These are phyloP conservation scores for Sparassis latifolia DNA, from an alignment of 1,284 basidiomycete genomes.

Conservation along the genomic window DNA sequence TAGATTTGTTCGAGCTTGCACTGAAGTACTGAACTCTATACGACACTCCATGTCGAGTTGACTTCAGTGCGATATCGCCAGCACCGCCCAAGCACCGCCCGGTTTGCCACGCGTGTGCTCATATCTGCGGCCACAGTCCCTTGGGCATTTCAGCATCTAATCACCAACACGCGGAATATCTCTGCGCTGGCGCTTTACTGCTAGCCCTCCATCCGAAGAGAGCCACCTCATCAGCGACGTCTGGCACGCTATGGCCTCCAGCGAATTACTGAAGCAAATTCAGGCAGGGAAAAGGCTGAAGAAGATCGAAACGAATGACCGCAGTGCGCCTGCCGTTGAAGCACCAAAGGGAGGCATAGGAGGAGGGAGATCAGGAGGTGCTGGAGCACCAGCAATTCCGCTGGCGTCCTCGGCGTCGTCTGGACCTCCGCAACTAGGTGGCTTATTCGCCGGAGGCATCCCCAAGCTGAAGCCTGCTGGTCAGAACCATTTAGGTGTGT, in stretches of 20 bases:
- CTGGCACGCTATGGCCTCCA: constrained; percentile 48
- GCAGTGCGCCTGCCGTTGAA: constrained; percentile 67
- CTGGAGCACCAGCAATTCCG: constrained; percentile 33
- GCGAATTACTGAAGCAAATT: constrained; percentile 67
- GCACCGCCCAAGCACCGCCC: too few relatives aligned
- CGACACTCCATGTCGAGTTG: too few relatives aligned
- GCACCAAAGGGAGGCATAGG: constrained; percentile 39
- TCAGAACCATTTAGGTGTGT: constrained; percentile 48
- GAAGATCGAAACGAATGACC: constrained; percentile 79
- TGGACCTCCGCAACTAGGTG: constrained; percentile 76
- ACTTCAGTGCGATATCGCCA: too few relatives aligned
- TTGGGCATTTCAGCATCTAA: too few relatives aligned
- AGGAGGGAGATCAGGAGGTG: constrained; percentile 34
- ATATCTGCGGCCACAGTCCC: too few relatives aligned
- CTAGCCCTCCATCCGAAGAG: too few relatives aligned
- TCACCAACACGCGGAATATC: too few relatives aligned
- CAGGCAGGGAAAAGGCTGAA: constrained; percentile 76
- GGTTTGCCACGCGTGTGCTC: too few relatives aligned
- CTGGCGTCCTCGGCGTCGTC: constrained; percentile 30
- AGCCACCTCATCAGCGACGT: too few relatives aligned
- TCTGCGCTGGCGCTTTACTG: too few relatives aligned
- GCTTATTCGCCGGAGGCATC: constrained; percentile 85
- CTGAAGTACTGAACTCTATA: too few relatives aligned
- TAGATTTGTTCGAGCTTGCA: too few relatives aligned
- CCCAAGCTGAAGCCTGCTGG: constrained; percentile 82